These are phyloP conservation scores for Geotrichum candidum DNA, from an alignment of 1,139 yeast genomes.

Conservation along the genomic window DNA sequence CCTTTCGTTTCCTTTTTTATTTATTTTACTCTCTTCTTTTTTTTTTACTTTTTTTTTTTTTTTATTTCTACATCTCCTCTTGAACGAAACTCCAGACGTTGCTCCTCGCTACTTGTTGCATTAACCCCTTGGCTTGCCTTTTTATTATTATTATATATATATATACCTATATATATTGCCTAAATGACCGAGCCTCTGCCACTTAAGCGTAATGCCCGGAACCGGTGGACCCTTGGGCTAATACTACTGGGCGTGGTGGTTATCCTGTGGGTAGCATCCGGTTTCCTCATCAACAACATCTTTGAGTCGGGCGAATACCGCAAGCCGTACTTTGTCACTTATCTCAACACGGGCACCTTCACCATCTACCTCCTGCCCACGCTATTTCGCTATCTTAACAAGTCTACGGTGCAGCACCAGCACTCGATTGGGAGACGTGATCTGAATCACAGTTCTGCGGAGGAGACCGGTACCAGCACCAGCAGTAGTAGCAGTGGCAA, in stretches of 20 bases:
- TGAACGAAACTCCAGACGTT: too few relatives aligned
- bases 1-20: not conserved
- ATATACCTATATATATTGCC: not conserved
- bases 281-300: slow-evolving; percentile 40
- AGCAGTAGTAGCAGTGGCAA: not conserved
- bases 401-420: not conserved
- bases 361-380: slow-evolving; percentile 65
- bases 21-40: not conserved
- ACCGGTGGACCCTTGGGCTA: slow-evolving; percentile 68
- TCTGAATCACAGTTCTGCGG: not conserved
- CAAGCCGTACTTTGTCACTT: slow-evolving; percentile 92
- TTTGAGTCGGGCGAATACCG: slow-evolving; percentile 65
- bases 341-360: slow-evolving; percentile 82
- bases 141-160: not conserved
- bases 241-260: slow-evolving; percentile 68
- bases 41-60: not conserved
- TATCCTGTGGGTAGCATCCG: slow-evolving; percentile 80
- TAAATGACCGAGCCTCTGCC: not conserved
- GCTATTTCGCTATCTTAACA: slow-evolving; percentile 15
- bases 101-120: too few relatives aligned
- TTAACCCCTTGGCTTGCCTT: not conserved
- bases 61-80: too few relatives aligned
- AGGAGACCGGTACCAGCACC: not conserved
- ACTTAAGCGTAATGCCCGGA: not conserved
- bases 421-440: not conserved